Conservation (phyloP, 352 stramenopile genomes). For the Pythium utonaiense region DNA sequence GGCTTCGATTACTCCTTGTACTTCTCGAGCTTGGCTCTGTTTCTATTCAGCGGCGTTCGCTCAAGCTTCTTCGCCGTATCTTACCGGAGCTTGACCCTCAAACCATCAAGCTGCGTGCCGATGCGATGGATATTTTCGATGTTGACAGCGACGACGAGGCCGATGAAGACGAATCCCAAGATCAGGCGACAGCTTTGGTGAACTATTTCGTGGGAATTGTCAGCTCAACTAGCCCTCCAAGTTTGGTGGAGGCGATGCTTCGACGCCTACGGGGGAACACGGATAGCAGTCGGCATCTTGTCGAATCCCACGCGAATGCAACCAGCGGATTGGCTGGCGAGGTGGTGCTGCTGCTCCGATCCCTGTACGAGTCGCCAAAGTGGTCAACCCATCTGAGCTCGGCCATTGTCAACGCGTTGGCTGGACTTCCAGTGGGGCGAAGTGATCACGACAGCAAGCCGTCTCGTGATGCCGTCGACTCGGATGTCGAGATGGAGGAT, state of each 20-base stretch:
- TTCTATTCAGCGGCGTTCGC: slow-evolving; percentile 72
- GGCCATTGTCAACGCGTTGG: slow-evolving; percentile 53
- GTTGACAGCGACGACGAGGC: slow-evolving; percentile 83
- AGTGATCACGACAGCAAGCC: slow-evolving; percentile 28
- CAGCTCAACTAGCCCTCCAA: slow-evolving; percentile 60
- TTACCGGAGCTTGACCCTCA: slow-evolving; percentile 68
- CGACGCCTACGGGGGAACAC: slow-evolving; percentile 17
- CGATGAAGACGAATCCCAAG: slow-evolving; percentile 49
- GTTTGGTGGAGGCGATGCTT: slow-evolving; percentile 60
- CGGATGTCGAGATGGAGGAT: slow-evolving; percentile 86
- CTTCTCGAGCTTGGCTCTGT: slow-evolving; percentile 72
- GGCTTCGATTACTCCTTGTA: slow-evolving; percentile 77
- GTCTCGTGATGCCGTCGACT: slow-evolving; percentile 32
- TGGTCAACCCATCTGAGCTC: slow-evolving; percentile 68
- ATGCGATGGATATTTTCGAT: slow-evolving; percentile 71
- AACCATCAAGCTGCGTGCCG: slow-evolving; percentile 56
- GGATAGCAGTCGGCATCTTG: background rate
- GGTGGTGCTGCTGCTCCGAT: slow-evolving; percentile 79
- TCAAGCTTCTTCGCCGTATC: slow-evolving; percentile 80
- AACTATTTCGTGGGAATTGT: slow-evolving; percentile 82
- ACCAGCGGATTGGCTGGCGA: slow-evolving; percentile 51
- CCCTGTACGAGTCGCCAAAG: slow-evolving; percentile 72
- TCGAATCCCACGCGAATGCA: background rate
- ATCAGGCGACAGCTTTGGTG: slow-evolving; percentile 65
- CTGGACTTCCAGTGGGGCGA: slow-evolving; percentile 40